These are phyloP conservation scores for Iris pallida DNA, from an alignment of 116 monocot genomes.

Conservation along the genomic window DNA sequence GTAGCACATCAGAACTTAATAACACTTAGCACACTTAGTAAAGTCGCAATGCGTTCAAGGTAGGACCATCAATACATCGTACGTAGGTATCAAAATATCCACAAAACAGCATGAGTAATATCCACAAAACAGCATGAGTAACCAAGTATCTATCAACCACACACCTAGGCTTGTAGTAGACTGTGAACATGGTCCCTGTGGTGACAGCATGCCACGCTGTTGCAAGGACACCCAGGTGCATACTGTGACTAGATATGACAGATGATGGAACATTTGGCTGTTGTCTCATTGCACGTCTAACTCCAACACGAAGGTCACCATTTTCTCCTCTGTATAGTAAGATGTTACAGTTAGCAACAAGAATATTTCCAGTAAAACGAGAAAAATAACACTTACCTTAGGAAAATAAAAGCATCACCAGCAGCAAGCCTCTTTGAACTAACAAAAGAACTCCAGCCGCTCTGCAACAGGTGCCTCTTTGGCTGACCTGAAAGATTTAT, in stretches of 20 bases:
- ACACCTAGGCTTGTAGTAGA: constrained; percentile 68
- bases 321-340: constrained; percentile 40
- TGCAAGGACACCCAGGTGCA: constrained; percentile 66
- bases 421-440: constrained; percentile 51
- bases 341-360: background rate
- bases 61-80: too few species aligned
- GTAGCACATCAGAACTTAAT: background rate
- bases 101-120: too few species aligned
- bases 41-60: too few species aligned
- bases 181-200: constrained; percentile 56
- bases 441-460: constrained; percentile 50
- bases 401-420: constrained; percentile 15
- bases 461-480: constrained; percentile 41
- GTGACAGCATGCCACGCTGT: constrained; percentile 69
- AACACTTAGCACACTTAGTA: too few species aligned
- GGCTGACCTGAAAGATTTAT: constrained; percentile 26
- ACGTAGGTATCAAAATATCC: too few species aligned
- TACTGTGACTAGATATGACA: constrained; percentile 60
- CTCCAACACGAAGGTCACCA: constrained; percentile 59
- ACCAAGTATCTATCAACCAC: background rate
- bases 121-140: too few species aligned
- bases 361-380: background rate
- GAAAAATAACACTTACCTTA: constrained; percentile 8
- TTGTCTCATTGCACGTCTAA: constrained; percentile 59
- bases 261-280: constrained; percentile 48